Evolutionary conservation across 352 stramenopile species (phyloP).

Genomic region (Thalassiosira sp.): DNA sequence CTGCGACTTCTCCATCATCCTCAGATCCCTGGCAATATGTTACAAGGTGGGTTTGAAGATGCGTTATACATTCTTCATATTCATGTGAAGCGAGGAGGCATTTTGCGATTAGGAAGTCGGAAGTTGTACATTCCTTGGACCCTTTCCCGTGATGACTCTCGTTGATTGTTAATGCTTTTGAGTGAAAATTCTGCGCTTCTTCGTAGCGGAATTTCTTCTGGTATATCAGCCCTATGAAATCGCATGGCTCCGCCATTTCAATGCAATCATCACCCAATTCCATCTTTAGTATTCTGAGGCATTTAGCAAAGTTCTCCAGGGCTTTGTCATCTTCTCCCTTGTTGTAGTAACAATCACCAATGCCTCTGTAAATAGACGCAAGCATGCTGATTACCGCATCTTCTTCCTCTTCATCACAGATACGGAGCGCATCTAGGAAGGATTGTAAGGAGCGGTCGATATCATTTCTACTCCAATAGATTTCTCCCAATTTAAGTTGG

Average conservation of each 20-base stretch:
- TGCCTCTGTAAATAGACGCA: constrained; percentile 40
- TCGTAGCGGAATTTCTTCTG: constrained; percentile 41
- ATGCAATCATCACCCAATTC: constrained; percentile 47
- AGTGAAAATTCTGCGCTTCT: constrained; percentile 55
- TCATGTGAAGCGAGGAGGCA: constrained; percentile 35
- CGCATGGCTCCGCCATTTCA: constrained; percentile 45
- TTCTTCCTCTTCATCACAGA: constrained; percentile 48
- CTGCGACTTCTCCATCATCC: constrained; percentile 43
- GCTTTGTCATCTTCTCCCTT: constrained; percentile 42
- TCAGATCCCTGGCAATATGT: constrained; percentile 30
- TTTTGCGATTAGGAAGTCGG: constrained; percentile 41
- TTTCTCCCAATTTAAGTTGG: constrained; percentile 41
- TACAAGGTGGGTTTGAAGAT: constrained; percentile 33
- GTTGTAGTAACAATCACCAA: constrained; percentile 51
- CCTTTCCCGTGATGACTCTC: constrained; percentile 41
- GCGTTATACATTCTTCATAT: constrained; percentile 33
- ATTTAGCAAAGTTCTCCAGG: constrained; percentile 48
- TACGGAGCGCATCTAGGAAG: constrained; percentile 37
- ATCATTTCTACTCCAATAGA: constrained; percentile 50
- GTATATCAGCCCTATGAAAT: constrained; percentile 53
- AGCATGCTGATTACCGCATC: constrained; percentile 38
- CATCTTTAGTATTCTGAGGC: constrained; percentile 44
- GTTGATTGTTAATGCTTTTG: constrained; percentile 39
- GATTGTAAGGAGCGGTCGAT: constrained; percentile 31
- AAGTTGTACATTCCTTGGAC: constrained; percentile 30